These are phyloP conservation scores for Suhomyces vadensis DNA, from an alignment of 805 yeast genomes.

Conservation along the genomic window DNA sequence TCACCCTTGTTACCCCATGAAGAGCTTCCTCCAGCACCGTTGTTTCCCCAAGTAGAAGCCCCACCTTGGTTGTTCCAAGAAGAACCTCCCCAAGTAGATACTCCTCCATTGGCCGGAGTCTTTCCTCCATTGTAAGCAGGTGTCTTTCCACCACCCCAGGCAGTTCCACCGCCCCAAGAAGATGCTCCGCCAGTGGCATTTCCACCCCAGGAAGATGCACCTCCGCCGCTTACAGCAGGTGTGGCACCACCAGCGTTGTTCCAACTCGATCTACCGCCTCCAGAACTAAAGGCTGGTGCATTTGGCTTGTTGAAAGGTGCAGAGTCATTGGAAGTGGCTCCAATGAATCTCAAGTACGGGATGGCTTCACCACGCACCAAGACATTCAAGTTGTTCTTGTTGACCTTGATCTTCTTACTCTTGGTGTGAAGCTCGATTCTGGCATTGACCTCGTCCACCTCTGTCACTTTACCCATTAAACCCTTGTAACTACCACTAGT, in stretches of 20 bases:
- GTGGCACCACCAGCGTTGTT: constrained; percentile 33
- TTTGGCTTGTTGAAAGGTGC: constrained; percentile 17
- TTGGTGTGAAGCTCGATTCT: constrained; percentile 93
- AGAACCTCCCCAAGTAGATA: constrained; percentile 42
- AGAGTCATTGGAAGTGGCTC: constrained; percentile 31
- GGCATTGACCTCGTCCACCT: constrained; percentile 88
- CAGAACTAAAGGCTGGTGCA: constrained; percentile 40
- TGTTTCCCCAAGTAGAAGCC: constrained; percentile 20
- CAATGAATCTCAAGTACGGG: constrained; percentile 78
- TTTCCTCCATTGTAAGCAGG: constrained; percentile 22
- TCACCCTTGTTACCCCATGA: constrained; percentile 11
- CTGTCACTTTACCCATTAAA: constrained; percentile 87
- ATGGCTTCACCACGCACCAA: constrained; percentile 66
- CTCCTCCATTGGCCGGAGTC: constrained; percentile 27
- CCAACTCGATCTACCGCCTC: constrained; percentile 56
- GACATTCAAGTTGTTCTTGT: constrained; percentile 75
- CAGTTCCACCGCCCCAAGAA: constrained; percentile 47
- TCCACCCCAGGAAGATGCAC: constrained; percentile 21
- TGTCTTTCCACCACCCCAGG: constrained; percentile 24
- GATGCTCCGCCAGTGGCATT: constrained; percentile 49
- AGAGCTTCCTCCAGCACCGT: constrained; percentile 18
- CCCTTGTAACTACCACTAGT: constrained; percentile 95
- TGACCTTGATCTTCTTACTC: constrained; percentile 81
- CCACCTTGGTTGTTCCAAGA: constrained; percentile 13
- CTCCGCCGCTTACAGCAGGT: constrained; percentile 18